These are phyloP conservation scores for Aspergillus arachidicola DNA, from an alignment of 2,329 filamentous ascomycete genomes.

Conservation along the genomic window DNA sequence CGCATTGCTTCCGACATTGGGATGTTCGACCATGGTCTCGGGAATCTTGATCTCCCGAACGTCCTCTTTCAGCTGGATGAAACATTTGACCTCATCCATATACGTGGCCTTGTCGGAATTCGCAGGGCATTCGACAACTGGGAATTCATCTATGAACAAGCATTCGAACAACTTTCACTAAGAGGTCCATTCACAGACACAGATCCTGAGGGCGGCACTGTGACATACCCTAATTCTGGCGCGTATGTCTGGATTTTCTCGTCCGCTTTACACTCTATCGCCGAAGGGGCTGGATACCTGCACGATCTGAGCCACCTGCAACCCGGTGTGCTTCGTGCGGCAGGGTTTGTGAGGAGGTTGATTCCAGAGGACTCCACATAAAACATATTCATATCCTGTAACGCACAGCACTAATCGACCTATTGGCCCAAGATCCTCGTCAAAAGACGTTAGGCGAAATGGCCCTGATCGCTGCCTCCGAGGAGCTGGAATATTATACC, in stretches of 20 bases:
- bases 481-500: slow-evolving; percentile 43
- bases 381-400: slow-evolving; percentile 41
- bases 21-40: slow-evolving; percentile 48
- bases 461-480: slow-evolving; percentile 42
- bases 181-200: too few relatives aligned
- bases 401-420: slow-evolving; percentile 40
- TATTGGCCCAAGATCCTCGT: slow-evolving; percentile 37
- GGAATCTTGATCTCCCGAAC: too few relatives aligned
- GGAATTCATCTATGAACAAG: too few relatives aligned
- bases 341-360: slow-evolving; percentile 34
- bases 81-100: slow-evolving; percentile 53
- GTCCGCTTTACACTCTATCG: too few relatives aligned
- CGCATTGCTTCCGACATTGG: too few relatives aligned
- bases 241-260: too few relatives aligned
- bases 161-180: too few relatives aligned
- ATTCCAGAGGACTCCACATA: too few relatives aligned
- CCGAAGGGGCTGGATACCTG: slow-evolving; percentile 38
- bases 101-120: slow-evolving; percentile 36
- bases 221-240: too few relatives aligned
- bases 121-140: too few relatives aligned
- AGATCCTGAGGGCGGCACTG: too few relatives aligned
- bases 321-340: slow-evolving; percentile 37
- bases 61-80: slow-evolving; percentile 24
- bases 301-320: slow-evolving; percentile 36
- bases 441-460: slow-evolving; percentile 45